Conservation (phyloP, 2,329 filamentous ascomycete genomes). For the Helicocarpus griseus region DNA sequence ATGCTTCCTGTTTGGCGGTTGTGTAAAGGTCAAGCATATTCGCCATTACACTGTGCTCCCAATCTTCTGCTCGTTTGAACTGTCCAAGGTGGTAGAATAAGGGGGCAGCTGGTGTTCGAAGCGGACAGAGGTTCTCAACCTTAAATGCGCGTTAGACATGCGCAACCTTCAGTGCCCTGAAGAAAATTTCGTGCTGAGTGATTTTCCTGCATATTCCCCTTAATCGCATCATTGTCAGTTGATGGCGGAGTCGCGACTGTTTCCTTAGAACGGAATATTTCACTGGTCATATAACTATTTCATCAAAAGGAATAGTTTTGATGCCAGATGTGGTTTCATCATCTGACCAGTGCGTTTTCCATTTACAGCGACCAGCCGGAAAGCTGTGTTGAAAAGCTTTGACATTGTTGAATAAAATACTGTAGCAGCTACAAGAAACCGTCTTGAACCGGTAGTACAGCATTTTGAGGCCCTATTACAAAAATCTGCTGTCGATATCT, state of each 20-base stretch:
- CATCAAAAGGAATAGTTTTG: too few species aligned
- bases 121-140: background rate
- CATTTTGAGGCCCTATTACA: background rate
- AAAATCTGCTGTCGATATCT: background rate
- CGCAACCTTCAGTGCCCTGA: background rate
- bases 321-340: too few species aligned
- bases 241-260: background rate
- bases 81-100: conserved; percentile 1
- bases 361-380: background rate
- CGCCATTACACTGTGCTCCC: background rate
- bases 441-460: background rate
- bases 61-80: background rate
- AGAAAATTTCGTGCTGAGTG: background rate
- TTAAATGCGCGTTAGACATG: conserved; percentile 1
- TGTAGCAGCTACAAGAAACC: background rate
- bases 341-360: too few species aligned
- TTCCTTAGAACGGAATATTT: background rate
- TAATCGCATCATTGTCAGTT: background rate
- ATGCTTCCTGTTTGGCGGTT: background rate
- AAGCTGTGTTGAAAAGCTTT: background rate
- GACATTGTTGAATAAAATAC: background rate
- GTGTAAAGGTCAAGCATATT: background rate
- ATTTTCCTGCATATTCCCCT: too few species aligned
- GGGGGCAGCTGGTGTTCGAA: background rate
- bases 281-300: background rate